Percentiles rank a stretch among this genome's conserved stretches.
Conservation (phyloP, 2,329 filamentous ascomycete species). For the Pseudogymnoascus sp. region DNA sequence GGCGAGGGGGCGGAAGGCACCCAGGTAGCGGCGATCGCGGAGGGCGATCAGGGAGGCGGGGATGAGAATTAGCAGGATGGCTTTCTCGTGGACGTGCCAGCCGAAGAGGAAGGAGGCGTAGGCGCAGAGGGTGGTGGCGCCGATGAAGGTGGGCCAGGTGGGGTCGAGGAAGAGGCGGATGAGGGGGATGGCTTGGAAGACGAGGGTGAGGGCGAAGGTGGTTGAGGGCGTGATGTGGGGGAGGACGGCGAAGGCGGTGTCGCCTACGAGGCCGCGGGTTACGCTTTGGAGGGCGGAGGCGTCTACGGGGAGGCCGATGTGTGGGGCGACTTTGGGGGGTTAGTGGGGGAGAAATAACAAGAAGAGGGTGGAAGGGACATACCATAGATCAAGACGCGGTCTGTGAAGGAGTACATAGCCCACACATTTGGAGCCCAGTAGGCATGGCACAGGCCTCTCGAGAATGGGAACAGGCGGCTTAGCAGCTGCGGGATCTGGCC, state of each 20-base stretch:
- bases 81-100: slow-evolving; percentile 98
- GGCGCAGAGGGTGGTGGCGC: slow-evolving; percentile 81
- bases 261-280: slow-evolving; percentile 84
- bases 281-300: slow-evolving; percentile 73
- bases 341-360: slow-evolving; percentile 30
- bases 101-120: slow-evolving; percentile 96
- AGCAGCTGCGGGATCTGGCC: slow-evolving; percentile 77
- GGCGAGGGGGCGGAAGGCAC: slow-evolving; percentile 83
- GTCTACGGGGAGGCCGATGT: slow-evolving; percentile 65
- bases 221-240: slow-evolving; percentile 72
- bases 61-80: slow-evolving; percentile 85
- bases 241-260: slow-evolving; percentile 87
- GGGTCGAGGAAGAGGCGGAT: slow-evolving; percentile 73
- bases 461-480: slow-evolving; percentile 84
- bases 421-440: slow-evolving; percentile 98
- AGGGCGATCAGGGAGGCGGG: slow-evolving; percentile 91
- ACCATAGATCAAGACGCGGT: slow-evolving; percentile 76
- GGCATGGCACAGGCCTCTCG: slow-evolving; percentile 85
- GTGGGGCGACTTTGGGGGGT: slow-evolving; percentile 59
- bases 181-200: slow-evolving; percentile 73
- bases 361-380: slow-evolving; percentile 14
- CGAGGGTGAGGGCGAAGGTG: slow-evolving; percentile 75
- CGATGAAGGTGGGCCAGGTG: slow-evolving; percentile 83
- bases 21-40: slow-evolving; percentile 79
- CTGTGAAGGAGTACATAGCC: slow-evolving; percentile 90